Evolutionary conservation across 1,139 yeast species (phyloP).

Genomic region (Meyerozyma guilliermondii): DNA sequence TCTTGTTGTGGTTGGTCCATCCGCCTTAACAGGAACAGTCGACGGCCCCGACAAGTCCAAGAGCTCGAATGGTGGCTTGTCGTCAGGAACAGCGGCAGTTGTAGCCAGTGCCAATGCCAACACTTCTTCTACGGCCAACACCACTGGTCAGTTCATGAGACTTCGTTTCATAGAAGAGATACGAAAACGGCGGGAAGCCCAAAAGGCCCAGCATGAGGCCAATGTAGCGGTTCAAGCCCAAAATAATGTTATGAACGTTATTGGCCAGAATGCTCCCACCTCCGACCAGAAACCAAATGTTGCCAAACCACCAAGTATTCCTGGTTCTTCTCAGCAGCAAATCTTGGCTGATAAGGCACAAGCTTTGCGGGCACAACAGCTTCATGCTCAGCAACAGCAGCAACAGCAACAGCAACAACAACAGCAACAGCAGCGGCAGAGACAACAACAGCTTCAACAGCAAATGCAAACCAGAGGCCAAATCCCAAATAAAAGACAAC

Average conservation of each 20-base stretch:
- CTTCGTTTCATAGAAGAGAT: conserved; percentile 44
- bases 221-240: conserved; percentile 29
- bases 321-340: conserved; percentile 7
- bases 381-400: conserved; percentile 16
- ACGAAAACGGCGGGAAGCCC: conserved; percentile 40
- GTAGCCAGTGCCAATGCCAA: conserved; percentile 12
- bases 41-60: background rate
- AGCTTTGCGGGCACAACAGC: conserved; percentile 14
- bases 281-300: conserved; percentile 5
- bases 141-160: conserved; percentile 45
- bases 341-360: conserved; percentile 9
- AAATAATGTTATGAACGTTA: conserved; percentile 27
- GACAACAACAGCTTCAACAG: conserved; percentile 14
- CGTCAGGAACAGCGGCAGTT: conserved; percentile 15
- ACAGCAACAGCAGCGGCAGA: conserved; percentile 16
- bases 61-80: background rate
- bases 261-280: background rate
- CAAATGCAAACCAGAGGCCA: conserved; percentile 8
- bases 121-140: conserved; percentile 15
- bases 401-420: conserved; percentile 19
- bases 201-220: conserved; percentile 40
- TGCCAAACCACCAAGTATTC: conserved; percentile 4
- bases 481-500: conserved; percentile 3
- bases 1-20: conserved; percentile 37
- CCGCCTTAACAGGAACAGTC: conserved; percentile 17